These are phyloP conservation scores for sunflower (Helianthus annuus) DNA, from an alignment of 129 eudicot genomes.

Conservation along the genomic window HanXRQr2.0-SUNRISE NC_035436.2:91379871-91380370, in stretches of 20 bases:
- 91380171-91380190: conserved; percentile 47
- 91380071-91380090: conserved; percentile 41
- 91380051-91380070: conserved; percentile 46
- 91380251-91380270: not conserved
- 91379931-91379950: conserved; percentile 66
- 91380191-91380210: not conserved
- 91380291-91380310: not conserved
- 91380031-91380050: conserved; percentile 51
- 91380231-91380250: not conserved
- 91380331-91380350: conserved; percentile 41
- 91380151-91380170: conserved; percentile 49
- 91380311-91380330: conserved; percentile 23
- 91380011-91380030: conserved; percentile 41
- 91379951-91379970: conserved; percentile 45
- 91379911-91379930: conserved; percentile 49
- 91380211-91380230: not conserved
- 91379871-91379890: conserved; percentile 46
- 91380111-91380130: conserved; percentile 45
- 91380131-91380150: conserved; percentile 44
- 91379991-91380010: conserved; percentile 47
- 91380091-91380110: conserved; percentile 37
- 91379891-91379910: conserved; percentile 45
- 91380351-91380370: conserved; percentile 46
- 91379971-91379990: conserved; percentile 52
- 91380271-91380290: not conserved